These are phyloP conservation scores for Suhomyces panamericanus DNA, from an alignment of 1,139 yeast species.

Conservation along the genomic window DNA sequence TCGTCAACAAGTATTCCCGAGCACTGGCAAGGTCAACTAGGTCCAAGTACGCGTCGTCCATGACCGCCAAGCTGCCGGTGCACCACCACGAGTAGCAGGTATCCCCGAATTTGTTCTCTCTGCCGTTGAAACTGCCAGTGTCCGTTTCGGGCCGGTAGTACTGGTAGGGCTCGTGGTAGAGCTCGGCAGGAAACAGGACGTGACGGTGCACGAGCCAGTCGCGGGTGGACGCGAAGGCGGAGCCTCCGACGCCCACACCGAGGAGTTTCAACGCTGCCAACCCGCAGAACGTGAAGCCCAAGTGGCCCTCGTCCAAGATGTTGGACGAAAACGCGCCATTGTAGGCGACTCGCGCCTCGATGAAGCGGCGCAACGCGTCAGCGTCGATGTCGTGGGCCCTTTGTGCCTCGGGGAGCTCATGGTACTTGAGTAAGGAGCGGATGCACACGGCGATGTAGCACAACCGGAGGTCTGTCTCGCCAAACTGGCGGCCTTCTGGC, in stretches of 20 bases:
- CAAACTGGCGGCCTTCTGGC: slow-evolving; percentile 36
- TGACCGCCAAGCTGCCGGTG: slow-evolving; percentile 55
- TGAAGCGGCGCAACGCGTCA: slow-evolving; percentile 36
- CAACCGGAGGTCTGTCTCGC: slow-evolving; percentile 71
- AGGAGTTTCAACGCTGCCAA: slow-evolving; percentile 60
- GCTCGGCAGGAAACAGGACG: slow-evolving; percentile 35
- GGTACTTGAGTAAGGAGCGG: slow-evolving; percentile 51
- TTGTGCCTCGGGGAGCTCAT: slow-evolving; percentile 25
- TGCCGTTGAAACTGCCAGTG: slow-evolving; percentile 83
- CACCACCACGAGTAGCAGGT: slow-evolving; percentile 95
- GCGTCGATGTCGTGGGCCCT: slow-evolving; percentile 44
- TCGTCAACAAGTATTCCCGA: slow-evolving; percentile 48
- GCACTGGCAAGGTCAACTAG: slow-evolving; percentile 43
- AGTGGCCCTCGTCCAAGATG: slow-evolving; percentile 65
- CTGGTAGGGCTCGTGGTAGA: slow-evolving; percentile 31
- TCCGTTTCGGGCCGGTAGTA: slow-evolving; percentile 49
- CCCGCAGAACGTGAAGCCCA: slow-evolving; percentile 88
- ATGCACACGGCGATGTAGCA: slow-evolving; percentile 75
- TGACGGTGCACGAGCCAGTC: slow-evolving; percentile 70
- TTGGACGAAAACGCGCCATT: slow-evolving; percentile 65
- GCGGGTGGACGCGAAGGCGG: slow-evolving; percentile 34
- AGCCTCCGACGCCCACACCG: slow-evolving; percentile 22
- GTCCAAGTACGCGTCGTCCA: slow-evolving; percentile 25
- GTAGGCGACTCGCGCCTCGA: slow-evolving; percentile 44
- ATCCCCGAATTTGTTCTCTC: slow-evolving; percentile 81